A percentile compares a stretch with the other conserved stretches of the same genome.
Conservation (phyloP, 345 rosid genomes). For the Sisymbrium altissimum region DNA sequence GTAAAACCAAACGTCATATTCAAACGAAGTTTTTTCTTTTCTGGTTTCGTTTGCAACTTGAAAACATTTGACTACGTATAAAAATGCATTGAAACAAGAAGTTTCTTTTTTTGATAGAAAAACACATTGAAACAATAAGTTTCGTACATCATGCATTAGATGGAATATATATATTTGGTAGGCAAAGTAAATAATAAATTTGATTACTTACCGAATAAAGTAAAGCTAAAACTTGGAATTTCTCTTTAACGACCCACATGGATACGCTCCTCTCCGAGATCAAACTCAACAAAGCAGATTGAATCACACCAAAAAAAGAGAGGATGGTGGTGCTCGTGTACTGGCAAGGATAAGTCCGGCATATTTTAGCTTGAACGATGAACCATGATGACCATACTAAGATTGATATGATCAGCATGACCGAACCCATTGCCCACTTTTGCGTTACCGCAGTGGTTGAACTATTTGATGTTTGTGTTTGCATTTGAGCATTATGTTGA, state of each 20-base stretch:
- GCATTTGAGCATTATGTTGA: not conserved
- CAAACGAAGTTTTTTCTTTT: not conserved
- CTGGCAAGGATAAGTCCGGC: slow-evolving; percentile 47
- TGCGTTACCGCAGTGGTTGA: slow-evolving; percentile 1
- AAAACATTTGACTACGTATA: not conserved
- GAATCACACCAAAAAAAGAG: slow-evolving; percentile 59
- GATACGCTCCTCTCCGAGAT: slow-evolving; percentile 38
- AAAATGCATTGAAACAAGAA: not conserved
- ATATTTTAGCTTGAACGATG: slow-evolving; percentile 49
- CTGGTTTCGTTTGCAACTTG: not conserved
- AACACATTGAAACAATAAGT: not conserved
- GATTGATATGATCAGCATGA: slow-evolving; percentile 42
- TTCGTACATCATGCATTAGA: not conserved
- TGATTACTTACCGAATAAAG: slow-evolving; percentile 48
- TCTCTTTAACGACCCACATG: slow-evolving; percentile 52
- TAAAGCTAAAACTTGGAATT: slow-evolving; percentile 41
- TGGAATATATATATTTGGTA: not conserved
- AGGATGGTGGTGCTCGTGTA: slow-evolving; percentile 61
- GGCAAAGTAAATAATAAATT: not conserved
- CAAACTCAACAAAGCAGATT: slow-evolving; percentile 51
- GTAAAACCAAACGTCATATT: not conserved
- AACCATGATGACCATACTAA: slow-evolving; percentile 62
- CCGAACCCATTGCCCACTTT: slow-evolving; percentile 51
- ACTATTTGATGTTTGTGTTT: slow-evolving; percentile 8
- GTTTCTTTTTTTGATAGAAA: too few species aligned